Percentiles rank a stretch among this genome's conserved stretches.
Conservation (phyloP, 768 basidiomycete genomes). For the Clitopilus passeckerianus region DNA sequence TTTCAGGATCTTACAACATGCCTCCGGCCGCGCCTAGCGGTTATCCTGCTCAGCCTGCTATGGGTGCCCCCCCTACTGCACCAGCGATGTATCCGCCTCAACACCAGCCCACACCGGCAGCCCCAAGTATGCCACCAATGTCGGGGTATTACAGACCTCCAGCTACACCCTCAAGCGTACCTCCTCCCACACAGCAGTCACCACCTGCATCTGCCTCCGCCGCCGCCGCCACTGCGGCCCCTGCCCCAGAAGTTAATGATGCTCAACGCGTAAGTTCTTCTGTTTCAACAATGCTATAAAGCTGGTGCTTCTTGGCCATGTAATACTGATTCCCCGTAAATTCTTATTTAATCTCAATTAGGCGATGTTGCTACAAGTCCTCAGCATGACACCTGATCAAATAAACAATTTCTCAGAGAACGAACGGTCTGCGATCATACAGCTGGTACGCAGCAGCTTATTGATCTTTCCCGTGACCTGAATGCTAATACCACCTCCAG, state of each 20-base stretch:
- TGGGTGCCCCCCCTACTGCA: constrained; percentile 28
- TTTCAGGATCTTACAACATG: constrained; percentile 20
- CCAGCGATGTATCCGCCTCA: constrained; percentile 25
- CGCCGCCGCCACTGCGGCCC: constrained; percentile 24
- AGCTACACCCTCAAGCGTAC: constrained; percentile 17
- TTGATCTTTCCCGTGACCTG: neutral
- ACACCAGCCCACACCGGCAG: constrained; percentile 14
- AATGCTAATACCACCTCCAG: constrained; percentile 15
- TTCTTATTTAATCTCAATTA: constrained; percentile 18
- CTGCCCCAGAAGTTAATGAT: constrained; percentile 42
- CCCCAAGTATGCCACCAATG: constrained; percentile 26
- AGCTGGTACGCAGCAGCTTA: constrained; percentile 47
- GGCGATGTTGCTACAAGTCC: constrained; percentile 85
- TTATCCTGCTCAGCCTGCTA: constrained; percentile 24
- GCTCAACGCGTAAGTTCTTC: constrained; percentile 35
- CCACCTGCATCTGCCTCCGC: constrained; percentile 18
- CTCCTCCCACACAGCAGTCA: constrained; percentile 15
- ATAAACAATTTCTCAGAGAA: constrained; percentile 75
- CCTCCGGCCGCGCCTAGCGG: constrained; percentile 25
- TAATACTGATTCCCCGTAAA: constrained; percentile 10
- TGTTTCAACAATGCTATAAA: constrained; percentile 1
- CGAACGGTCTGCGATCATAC: constrained; percentile 76
- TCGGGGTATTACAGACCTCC: constrained; percentile 28
- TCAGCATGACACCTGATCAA: constrained; percentile 77
- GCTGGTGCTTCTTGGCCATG: neutral